Base-by-base conservation (phyloP, 2,329 filamentous ascomycete species). In the Monilinia polystroma region DNA sequence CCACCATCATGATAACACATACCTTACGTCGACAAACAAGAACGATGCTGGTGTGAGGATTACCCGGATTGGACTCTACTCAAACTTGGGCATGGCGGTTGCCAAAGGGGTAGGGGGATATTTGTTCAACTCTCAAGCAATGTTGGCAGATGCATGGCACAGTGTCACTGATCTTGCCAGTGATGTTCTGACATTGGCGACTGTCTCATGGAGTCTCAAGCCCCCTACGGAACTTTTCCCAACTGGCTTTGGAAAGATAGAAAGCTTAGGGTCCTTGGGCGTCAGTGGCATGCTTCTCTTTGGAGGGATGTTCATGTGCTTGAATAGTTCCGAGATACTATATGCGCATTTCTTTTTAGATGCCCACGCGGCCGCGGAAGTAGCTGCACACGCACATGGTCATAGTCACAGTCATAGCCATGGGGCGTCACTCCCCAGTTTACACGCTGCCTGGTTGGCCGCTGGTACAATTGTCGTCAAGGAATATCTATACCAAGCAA, bases 401-500 rank as follows among this genome's bases (percentile, higher is more conserved):
- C 82, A 90, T 80, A 81, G 83, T n/a, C 88, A 92, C 75, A 82
- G 83, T n/a, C 88, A 92, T 75, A 82, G 83, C 68, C 88, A 90
- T 76, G 81, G 78, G 53, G 84, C 84, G 66, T 80, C 85, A 47
- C 86, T 88, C 1, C 95, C 95, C 0, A 96, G 92, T 78, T 85
- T 99, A 71, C 93, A 98, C 77, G 95, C 95, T 29, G 94, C 92
- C 10, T 99, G 95, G 95, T 81, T 99, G 68, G 94, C 95, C 47
- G 90, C 87, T 52, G 94, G 92, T 26, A 97, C 92, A 2, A 95
- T 99, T 67, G 79, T 92, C 35, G 82, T 98, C 74, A 99, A 99
- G 80, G 95, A 99, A 79, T 99, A 93, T 92, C 82, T 99, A 35
- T 99, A 98, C 77, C 89, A 90, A 81, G 92, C 94, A 70, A 99